Percentiles rank a stretch among this genome's conserved stretches.
Conservation (phyloP, 805 yeast genomes). For the Barnettozyma populi region DNA sequence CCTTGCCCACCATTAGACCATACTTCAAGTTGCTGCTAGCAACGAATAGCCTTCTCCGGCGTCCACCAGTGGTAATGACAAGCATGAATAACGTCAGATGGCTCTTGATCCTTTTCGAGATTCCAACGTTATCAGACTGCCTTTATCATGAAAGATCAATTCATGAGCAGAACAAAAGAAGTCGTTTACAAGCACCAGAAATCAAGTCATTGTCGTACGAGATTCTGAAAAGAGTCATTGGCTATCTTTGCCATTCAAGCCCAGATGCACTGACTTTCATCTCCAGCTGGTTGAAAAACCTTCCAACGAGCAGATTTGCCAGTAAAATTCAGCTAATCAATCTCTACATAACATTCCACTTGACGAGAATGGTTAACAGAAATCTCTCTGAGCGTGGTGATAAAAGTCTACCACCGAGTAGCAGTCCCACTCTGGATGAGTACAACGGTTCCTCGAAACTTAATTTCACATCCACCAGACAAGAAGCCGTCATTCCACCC, state of each 20-base stretch:
- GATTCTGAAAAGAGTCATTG: slow-evolving; percentile 61
- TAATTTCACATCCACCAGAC: slow-evolving; percentile 1
- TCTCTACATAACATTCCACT: slow-evolving; percentile 71
- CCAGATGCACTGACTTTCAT: slow-evolving; percentile 36
- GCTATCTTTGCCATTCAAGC: slow-evolving; percentile 53
- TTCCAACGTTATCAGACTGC: slow-evolving; percentile 55
- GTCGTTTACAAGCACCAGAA: slow-evolving; percentile 38
- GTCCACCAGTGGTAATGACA: slow-evolving; percentile 35
- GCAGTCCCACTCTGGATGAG: slow-evolving; percentile 11
- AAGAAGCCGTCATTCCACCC: background rate
- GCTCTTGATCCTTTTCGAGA: slow-evolving; percentile 61
- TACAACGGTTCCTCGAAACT: slow-evolving; percentile 10
- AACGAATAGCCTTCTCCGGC: slow-evolving; percentile 45
- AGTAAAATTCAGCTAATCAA: slow-evolving; percentile 63
- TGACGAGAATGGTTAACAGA: slow-evolving; percentile 45
- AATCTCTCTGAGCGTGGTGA: background rate
- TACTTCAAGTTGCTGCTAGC: slow-evolving; percentile 49
- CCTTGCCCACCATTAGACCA: slow-evolving; percentile 58
- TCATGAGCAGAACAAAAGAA: background rate
- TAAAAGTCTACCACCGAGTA: background rate
- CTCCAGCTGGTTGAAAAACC: slow-evolving; percentile 50
- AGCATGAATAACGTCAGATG: slow-evolving; percentile 45
- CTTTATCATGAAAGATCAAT: slow-evolving; percentile 28
- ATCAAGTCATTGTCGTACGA: slow-evolving; percentile 59
- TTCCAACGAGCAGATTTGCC: slow-evolving; percentile 38